Evolutionary conservation across 352 stramenopile genomes (phyloP).

Genomic region (Phytophthora sansomeana): DNA sequence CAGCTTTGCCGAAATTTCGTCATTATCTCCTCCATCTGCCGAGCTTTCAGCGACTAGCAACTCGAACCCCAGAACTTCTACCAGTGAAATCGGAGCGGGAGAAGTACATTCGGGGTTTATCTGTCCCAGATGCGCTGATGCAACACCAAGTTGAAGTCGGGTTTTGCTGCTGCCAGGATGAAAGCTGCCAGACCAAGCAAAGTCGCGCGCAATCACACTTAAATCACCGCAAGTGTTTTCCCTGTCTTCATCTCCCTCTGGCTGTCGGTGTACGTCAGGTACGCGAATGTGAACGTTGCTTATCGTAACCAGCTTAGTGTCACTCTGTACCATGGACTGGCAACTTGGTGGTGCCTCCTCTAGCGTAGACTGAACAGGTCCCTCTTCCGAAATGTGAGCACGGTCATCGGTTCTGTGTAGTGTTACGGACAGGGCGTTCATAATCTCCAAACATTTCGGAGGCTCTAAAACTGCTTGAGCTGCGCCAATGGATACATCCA

Average conservation of each 20-base stretch:
- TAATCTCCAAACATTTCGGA: constrained; percentile 34
- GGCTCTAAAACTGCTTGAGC: constrained; percentile 36
- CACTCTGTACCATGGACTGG: constrained; percentile 23
- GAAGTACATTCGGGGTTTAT: background rate
- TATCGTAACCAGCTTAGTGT: constrained; percentile 44
- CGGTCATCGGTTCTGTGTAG: constrained; percentile 10
- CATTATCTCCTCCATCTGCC: constrained; percentile 25
- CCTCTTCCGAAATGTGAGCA: background rate
- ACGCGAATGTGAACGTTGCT: constrained; percentile 41
- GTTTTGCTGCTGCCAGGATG: constrained; percentile 6
- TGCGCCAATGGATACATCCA: constrained; percentile 49
- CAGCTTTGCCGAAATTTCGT: constrained; percentile 24
- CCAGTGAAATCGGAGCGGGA: constrained; percentile 5
- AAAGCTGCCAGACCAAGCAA: constrained; percentile 32
- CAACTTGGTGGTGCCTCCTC: background rate
- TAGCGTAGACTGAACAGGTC: constrained; percentile 1
- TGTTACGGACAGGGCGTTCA: constrained; percentile 35
- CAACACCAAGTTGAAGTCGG: constrained; percentile 30
- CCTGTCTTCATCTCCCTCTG: background rate
- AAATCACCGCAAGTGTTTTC: constrained; percentile 15
- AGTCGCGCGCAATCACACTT: constrained; percentile 27
- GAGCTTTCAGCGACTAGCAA: constrained; percentile 29
- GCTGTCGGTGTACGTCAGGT: background rate
- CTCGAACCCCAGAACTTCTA: constrained; percentile 38
- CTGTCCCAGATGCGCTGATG: constrained; percentile 22